Evolutionary conservation across 371 early-diverging fungal genomes (phyloP), one percentile per base, ranked within the genome.

Genomic region (Syncephalis fuscata): DNA sequence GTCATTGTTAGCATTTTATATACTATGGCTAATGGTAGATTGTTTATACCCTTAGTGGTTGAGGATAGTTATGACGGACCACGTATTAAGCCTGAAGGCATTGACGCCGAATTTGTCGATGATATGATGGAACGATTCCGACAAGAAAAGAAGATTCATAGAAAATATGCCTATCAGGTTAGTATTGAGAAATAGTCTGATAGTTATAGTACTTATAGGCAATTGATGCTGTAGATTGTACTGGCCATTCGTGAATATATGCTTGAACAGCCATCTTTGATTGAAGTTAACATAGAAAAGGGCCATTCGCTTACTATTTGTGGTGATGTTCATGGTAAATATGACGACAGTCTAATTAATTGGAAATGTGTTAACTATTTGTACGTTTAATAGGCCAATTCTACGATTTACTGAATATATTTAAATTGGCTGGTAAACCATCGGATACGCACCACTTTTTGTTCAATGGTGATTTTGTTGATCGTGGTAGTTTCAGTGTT

Each of bases 401-500:
- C 65, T 98, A 96, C 60, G 98, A 98, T 51, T 76, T 96, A 54
- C 66, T 91, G 45, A 81, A 96, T 59, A 92, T 96, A 36, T 92
- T 96, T 58, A 72, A 88, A 41, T 67, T 73, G 51, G 91, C 92
- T 62, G 95, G 95, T 3, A 70, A 76, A 48, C 96, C 96, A 0
- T 79, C 82, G 0, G 68, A 72, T 21, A 78, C 71, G 1, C 85
- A 91, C 56, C 72, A 79, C 49, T 92, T 87, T 54, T 65, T 92
- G 52, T 93, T 94, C 66, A 97, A 95, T 66, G 94, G 99, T 39
- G 99, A 99, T 72, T 99, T 94, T 64, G 99, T 99, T 42, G 99
- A 99, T 67, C 88, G 99, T 55, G 99, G 99, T 14, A 96, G 92
- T 65, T 96, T 97, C 68, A 92, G 93, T 38, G 88, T 99, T 39